A percentile compares a stretch with the other conserved stretches of the same genome.
These are phyloP conservation scores for Phytopythium kandeliae DNA, from an alignment of 352 stramenopile species.

Conservation along the genomic window DNA sequence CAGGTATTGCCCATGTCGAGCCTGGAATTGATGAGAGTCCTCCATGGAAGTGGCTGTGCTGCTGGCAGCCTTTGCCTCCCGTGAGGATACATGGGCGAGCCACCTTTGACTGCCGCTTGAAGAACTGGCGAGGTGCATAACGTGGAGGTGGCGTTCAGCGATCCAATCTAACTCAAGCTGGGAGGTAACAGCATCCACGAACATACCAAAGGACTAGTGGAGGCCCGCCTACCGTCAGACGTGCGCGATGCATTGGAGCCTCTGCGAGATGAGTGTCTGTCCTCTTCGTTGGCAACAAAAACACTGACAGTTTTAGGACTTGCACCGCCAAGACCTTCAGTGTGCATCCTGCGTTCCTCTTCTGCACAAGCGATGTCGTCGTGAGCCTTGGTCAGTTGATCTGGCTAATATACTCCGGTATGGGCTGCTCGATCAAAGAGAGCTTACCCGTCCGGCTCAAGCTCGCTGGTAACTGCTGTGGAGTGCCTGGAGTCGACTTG, in stretches of 20 bases:
- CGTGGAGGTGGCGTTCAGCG: neutral
- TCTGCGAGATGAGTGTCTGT: neutral
- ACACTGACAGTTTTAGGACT: too few species aligned
- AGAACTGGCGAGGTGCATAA: neutral
- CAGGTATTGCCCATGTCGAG: neutral
- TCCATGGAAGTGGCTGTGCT: neutral
- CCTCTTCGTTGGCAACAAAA: neutral
- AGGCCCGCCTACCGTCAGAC: neutral
- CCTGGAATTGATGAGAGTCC: neutral
- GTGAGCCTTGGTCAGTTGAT: too few species aligned
- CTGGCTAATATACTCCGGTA: too few species aligned
- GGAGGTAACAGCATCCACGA: neutral
- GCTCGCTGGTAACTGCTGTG: too few species aligned
- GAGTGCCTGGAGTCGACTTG: neutral
- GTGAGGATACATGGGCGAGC: neutral
- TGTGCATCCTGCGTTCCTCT: too few species aligned
- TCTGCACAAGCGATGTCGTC: too few species aligned
- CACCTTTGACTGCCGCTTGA: slow-evolving; percentile 6
- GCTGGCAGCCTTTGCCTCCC: neutral
- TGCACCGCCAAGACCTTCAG: too few species aligned
- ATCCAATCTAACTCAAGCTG: neutral
- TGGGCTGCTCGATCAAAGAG: too few species aligned
- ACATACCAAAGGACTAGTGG: neutral
- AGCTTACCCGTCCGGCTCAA: neutral
- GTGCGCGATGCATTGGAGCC: neutral